Conservation (phyloP, 2,329 filamentous ascomycete genomes). For the Nigrospora sphaerica region DNA sequence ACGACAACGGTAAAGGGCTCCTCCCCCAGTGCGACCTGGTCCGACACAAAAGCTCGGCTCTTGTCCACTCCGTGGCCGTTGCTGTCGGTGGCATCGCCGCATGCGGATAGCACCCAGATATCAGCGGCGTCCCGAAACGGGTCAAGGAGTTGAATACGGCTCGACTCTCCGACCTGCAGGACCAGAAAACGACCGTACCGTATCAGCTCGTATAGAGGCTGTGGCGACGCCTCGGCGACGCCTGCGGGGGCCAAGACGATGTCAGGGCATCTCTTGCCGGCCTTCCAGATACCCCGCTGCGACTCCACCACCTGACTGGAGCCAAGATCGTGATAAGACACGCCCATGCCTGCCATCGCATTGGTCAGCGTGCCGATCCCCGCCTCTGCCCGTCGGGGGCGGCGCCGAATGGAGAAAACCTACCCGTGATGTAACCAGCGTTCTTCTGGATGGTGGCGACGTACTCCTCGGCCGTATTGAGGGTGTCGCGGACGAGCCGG, state of each 20-base stretch:
- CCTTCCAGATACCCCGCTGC: conserved; percentile 26
- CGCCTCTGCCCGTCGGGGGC: no score
- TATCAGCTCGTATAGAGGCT: conserved; percentile 22
- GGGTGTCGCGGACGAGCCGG: conserved; percentile 35
- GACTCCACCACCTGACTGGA: conserved; percentile 27
- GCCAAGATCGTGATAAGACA: conserved; percentile 26
- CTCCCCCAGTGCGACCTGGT: conserved; percentile 19
- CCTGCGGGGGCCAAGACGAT: conserved; percentile 15
- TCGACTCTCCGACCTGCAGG: conserved; percentile 9
- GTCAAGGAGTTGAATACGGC: neutral
- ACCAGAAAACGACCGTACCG: conserved; percentile 25
- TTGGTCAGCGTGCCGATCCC: no score
- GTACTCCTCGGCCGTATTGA: conserved; percentile 34
- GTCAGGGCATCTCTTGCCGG: conserved; percentile 30
- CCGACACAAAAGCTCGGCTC: conserved; percentile 18
- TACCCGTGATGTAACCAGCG: conserved; percentile 40
- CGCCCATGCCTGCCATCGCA: conserved; percentile 26
- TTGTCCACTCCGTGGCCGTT: conserved; percentile 5
- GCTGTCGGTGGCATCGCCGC: conserved; percentile 2
- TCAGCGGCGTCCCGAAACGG: conserved; percentile 4
- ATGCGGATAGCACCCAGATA: conserved; percentile 5
- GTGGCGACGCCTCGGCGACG: conserved; percentile 5
- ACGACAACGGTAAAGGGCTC: conserved; percentile 25
- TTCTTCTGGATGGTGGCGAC: conserved; percentile 39
- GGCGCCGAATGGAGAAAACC: conserved; percentile 3